Evolutionary conservation across 805 yeast species (phyloP).

Genomic region (Candida quercuum): DNA sequence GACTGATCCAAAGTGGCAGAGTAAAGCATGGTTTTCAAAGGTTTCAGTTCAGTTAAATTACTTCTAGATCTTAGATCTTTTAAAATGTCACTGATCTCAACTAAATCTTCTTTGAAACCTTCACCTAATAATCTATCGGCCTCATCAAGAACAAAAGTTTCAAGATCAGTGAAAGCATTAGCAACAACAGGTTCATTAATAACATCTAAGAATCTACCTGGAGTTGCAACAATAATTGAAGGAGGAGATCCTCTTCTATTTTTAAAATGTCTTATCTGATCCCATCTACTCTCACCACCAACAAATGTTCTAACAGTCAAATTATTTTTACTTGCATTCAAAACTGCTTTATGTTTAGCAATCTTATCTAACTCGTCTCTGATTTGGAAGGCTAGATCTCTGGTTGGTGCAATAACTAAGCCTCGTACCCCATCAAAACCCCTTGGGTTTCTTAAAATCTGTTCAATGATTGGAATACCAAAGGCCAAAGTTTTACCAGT

Average conservation of each 20-base stretch:
- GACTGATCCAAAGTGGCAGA: slow-evolving; percentile 81
- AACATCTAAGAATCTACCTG: slow-evolving; percentile 75
- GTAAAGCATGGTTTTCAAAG: slow-evolving; percentile 66
- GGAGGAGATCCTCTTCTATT: slow-evolving; percentile 30
- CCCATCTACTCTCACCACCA: slow-evolving; percentile 54
- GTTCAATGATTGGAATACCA: slow-evolving; percentile 72
- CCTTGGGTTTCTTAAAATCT: slow-evolving; percentile 31
- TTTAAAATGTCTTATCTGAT: slow-evolving; percentile 30
- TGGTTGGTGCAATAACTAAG: slow-evolving; percentile 79
- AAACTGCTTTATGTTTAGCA: slow-evolving; percentile 24
- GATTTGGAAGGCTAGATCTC: slow-evolving; percentile 86
- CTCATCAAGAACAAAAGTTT: slow-evolving; percentile 77
- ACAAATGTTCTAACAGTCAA: slow-evolving; percentile 49
- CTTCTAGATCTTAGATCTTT: slow-evolving; percentile 27
- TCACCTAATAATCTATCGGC: slow-evolving; percentile 84
- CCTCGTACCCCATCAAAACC: slow-evolving; percentile 41
- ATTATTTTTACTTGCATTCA: slow-evolving; percentile 18
- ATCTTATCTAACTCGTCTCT: slow-evolving; percentile 56
- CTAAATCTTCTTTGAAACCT: slow-evolving; percentile 69
- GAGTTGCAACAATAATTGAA: slow-evolving; percentile 78
- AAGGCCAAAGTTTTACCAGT: slow-evolving; percentile 93
- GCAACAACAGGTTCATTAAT: slow-evolving; percentile 41
- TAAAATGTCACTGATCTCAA: slow-evolving; percentile 47
- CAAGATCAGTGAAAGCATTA: slow-evolving; percentile 44
- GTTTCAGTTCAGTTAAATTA: slow-evolving; percentile 26